Conservation (phyloP, 2,329 filamentous ascomycete species). For the Pyricularia pennisetigena region DNA sequence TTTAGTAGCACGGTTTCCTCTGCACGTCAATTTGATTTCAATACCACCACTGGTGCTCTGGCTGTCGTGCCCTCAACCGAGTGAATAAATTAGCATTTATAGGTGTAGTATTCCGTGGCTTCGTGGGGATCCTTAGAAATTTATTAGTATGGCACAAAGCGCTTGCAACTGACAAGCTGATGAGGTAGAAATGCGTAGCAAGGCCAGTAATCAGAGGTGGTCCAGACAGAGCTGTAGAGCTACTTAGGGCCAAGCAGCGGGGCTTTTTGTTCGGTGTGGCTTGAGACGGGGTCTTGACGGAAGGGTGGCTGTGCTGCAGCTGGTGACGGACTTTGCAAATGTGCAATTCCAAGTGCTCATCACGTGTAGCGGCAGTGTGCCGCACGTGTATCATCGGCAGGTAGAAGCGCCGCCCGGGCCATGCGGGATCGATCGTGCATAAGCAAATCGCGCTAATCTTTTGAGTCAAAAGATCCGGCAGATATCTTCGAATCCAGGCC, state of each 20-base stretch:
- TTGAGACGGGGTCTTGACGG: background rate
- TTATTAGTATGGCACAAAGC: background rate
- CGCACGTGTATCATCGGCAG: too few species aligned
- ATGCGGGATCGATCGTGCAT: background rate
- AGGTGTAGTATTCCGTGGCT: background rate
- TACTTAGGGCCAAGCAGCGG: background rate
- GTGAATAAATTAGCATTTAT: background rate
- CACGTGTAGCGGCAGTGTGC: background rate
- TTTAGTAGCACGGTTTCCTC: background rate
- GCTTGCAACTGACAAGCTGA: background rate
- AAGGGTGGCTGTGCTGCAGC: background rate
- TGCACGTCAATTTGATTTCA: background rate
- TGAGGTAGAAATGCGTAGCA: background rate
- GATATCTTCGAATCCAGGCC: background rate
- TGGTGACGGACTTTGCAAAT: too few species aligned
- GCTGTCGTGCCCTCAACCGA: background rate
- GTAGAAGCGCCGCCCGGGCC: too few species aligned
- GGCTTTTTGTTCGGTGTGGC: background rate
- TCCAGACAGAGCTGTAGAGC: background rate
- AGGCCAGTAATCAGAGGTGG: background rate
- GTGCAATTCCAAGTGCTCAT: background rate
- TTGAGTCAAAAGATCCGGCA: background rate
- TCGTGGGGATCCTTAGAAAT: background rate
- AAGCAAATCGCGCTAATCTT: background rate
- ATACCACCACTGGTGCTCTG: background rate